Percentiles rank a stretch among this genome's conserved stretches.
These are phyloP conservation scores for Stenogyne calaminthoides DNA, from an alignment of 305 asterid genomes.

Conservation along the genomic window DNA sequence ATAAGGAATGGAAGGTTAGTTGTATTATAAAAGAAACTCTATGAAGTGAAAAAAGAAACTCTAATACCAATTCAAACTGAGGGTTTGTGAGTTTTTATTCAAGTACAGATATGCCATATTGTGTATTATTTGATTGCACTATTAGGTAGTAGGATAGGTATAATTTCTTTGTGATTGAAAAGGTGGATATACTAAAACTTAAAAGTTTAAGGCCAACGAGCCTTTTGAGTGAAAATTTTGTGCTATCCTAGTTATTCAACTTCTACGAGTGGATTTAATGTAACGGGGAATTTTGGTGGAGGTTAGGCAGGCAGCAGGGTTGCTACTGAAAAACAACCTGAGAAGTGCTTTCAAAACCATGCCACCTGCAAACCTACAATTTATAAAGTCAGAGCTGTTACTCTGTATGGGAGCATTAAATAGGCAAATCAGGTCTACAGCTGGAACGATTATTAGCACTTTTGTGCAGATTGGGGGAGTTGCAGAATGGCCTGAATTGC, in stretches of 20 bases:
- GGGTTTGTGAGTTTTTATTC: background rate
- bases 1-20: background rate
- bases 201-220: constrained; percentile 1
- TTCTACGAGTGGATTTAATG: constrained; percentile 19
- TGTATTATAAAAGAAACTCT: background rate
- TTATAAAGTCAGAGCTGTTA: constrained; percentile 75
- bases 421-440: constrained; percentile 88
- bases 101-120: background rate
- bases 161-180: constrained; percentile 2
- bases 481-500: constrained; percentile 91
- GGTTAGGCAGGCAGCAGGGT: constrained; percentile 95
- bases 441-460: constrained; percentile 87
- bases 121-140: constrained; percentile 4
- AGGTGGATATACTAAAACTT: background rate
- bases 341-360: constrained; percentile 56
- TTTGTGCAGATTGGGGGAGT: constrained; percentile 87
- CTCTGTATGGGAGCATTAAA: constrained; percentile 89
- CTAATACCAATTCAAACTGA: background rate
- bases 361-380: constrained; percentile 74
- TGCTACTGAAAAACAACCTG: constrained; percentile 88
- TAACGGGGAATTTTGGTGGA: constrained; percentile 88
- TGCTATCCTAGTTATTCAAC: constrained; percentile 6
- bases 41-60: no score
- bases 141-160: background rate
- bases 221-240: constrained; percentile 10